Conservation (phyloP, 2,329 filamentous ascomycete genomes). For the Chalaropsis thielavioides region DNA sequence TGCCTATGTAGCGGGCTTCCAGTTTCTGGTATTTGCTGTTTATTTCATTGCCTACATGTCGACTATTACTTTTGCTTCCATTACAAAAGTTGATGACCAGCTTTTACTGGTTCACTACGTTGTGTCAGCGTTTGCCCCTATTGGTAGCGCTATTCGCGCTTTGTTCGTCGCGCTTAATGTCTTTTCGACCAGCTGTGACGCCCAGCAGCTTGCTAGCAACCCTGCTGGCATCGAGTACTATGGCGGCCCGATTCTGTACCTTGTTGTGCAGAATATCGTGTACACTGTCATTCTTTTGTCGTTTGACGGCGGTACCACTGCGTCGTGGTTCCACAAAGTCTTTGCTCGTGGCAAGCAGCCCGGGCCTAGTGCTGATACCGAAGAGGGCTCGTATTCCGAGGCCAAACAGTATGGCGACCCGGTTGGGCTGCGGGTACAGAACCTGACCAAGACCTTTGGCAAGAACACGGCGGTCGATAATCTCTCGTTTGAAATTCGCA, state of each 20-base stretch:
- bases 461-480: conserved; percentile 72
- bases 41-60: conserved; percentile 59
- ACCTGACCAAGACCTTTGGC: conserved; percentile 68
- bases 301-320: conserved; percentile 61
- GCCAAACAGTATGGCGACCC: conserved; percentile 25
- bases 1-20: conserved; percentile 63
- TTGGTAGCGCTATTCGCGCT: conserved; percentile 58
- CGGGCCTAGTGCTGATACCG: conserved; percentile 20
- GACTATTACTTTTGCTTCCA: conserved; percentile 59
- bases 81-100: conserved; percentile 50
- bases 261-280: conserved; percentile 57
- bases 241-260: conserved; percentile 72
- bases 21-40: conserved; percentile 55
- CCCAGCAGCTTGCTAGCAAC: conserved; percentile 46
- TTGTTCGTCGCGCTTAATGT: conserved; percentile 69
- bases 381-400: conserved; percentile 44
- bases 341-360: conserved; percentile 23
- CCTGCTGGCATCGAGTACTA: conserved; percentile 60
- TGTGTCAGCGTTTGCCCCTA: conserved; percentile 58
- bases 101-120: conserved; percentile 61
- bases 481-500: conserved; percentile 66
- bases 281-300: conserved; percentile 62
- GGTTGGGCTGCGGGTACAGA: conserved; percentile 63
- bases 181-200: conserved; percentile 65
- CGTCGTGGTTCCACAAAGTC: conserved; percentile 35